Evolutionary conservation across 2,329 filamentous ascomycete genomes (phyloP), one percentile per base, ranked within the genome.

Genomic region (Xylaria polymorpha): DNA sequence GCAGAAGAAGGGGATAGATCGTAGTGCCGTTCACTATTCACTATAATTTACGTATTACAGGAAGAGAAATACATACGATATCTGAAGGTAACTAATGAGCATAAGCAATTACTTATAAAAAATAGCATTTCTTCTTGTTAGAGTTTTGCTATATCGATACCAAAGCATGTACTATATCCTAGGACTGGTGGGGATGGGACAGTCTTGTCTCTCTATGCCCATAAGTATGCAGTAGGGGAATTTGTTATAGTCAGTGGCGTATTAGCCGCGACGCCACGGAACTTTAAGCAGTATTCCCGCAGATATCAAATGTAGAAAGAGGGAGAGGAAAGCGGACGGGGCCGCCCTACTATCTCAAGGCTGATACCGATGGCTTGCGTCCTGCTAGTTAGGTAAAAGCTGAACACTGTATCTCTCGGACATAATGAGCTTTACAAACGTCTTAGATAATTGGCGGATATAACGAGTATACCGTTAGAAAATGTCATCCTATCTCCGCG

Each of bases 291-390:
- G 7, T 56, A 20, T 55, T 37, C 6, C 29, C 9, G n/a, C 3
- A 20, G n/a, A 46, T 4, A 44, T 20, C 41, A 35, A 35, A 61
- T 37, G 37, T 44, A 55, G n/a, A 1, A 51, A 39, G 12, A 12
- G n/a, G 20, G n/a, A 37, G 9, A 43, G 25, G 14, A 60, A 41
- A 22, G 44, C 58, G 58, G 57, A 32, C 50, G 57, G 57, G 39
- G 10, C 50, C 41, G 58, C 41, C 64, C 50, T 66, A 43, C 39
- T 55, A 37, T 44, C 5, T 29, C n/a, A 12, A 50, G 22, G 7
- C 22, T 56, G 12, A 61, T 22, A 25, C 37, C 18, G 20, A 35
- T 18, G 29, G 20, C 15, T 18, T 35, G 22, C 12, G 9, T 35
- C 48, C 35, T 53, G 46, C 3, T 39, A 5, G 14, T 18, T 14